phyloP scores from a whole-genome alignment of 805 yeast species.

The Monosporozyma aerobia region DNA sequence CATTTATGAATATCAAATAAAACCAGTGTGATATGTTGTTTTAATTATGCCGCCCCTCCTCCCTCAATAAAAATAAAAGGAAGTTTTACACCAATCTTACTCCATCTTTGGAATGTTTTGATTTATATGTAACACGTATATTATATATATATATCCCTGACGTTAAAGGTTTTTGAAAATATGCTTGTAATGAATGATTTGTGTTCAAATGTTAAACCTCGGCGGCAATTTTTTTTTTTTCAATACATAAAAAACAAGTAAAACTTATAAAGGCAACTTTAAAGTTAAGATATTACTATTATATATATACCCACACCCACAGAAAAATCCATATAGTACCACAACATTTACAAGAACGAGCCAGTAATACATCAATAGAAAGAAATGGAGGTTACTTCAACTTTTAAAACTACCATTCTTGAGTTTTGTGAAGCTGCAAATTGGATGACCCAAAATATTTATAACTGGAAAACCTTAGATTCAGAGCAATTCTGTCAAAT shows the following conservation, averaged over 20 bases:
- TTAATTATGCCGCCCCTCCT: not conserved
- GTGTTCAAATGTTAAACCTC: not conserved
- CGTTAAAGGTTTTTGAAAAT: not conserved
- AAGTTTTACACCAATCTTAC: no score
- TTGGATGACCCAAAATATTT: conserved; percentile 15
- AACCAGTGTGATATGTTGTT: not conserved
- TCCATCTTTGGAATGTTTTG: no score
- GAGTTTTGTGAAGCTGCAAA: conserved; percentile 18
- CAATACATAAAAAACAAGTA: not conserved
- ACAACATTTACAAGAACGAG: no score
- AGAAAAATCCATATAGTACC: no score
- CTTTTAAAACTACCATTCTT: conserved; percentile 12
- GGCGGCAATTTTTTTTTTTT: not conserved
- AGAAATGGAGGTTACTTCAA: conserved; percentile 10
- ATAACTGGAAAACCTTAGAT: not conserved
- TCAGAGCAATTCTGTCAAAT: conserved; percentile 3
- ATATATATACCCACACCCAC: not conserved
- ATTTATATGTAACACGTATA: no score
- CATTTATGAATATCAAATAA: not conserved
- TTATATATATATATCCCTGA: not conserved
- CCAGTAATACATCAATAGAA: no score
- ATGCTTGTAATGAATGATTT: not conserved
- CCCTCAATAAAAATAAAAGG: no score
- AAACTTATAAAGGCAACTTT: not conserved
- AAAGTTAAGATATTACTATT: not conserved